phyloP scores from a whole-genome alignment of 495 filamentous ascomycete genomes.

The Saxophila tyrrhenica region DNA sequence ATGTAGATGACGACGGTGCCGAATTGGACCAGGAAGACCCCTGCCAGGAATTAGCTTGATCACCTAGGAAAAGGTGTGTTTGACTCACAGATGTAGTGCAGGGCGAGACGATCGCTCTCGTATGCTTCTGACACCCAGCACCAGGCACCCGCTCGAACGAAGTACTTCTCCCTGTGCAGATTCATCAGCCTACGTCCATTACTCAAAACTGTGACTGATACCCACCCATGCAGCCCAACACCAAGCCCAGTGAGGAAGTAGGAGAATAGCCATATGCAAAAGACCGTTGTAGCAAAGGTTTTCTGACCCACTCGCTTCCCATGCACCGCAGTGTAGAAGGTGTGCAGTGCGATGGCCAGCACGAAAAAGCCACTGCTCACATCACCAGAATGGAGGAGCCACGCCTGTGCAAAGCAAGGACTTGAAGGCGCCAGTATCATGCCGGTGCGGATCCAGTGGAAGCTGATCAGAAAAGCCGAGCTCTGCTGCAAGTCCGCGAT shows the following conservation, averaged over 20 bases:
- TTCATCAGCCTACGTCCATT: not conserved
- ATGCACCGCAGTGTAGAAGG: conserved; percentile 51
- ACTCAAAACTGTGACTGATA: not conserved
- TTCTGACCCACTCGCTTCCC: conserved; percentile 45
- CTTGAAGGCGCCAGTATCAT: conserved; percentile 42
- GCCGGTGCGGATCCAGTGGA: conserved; percentile 46
- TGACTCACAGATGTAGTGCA: conserved; percentile 21
- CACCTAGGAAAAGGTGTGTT: not conserved
- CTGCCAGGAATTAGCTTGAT: not conserved
- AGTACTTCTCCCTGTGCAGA: not conserved
- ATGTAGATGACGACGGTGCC: conserved; percentile 19
- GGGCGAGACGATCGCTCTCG: conserved; percentile 11
- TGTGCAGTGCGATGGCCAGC: conserved; percentile 32
- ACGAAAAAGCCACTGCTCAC: conserved; percentile 60
- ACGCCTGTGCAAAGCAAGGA: conserved; percentile 58
- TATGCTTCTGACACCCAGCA: conserved; percentile 22
- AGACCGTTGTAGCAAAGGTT: conserved; percentile 40
- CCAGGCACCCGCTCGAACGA: conserved; percentile 15
- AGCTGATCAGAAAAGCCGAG: conserved; percentile 54
- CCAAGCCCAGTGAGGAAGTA: conserved; percentile 47
- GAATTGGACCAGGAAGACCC: conserved; percentile 12
- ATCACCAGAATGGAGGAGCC: conserved; percentile 61
- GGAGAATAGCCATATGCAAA: conserved; percentile 47
- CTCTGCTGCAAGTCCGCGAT: conserved; percentile 65
- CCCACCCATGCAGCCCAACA: conserved; percentile 36